phyloP scores from a whole-genome alignment of 2,329 filamentous ascomycete species.

The Daldinia sp. region DNA sequence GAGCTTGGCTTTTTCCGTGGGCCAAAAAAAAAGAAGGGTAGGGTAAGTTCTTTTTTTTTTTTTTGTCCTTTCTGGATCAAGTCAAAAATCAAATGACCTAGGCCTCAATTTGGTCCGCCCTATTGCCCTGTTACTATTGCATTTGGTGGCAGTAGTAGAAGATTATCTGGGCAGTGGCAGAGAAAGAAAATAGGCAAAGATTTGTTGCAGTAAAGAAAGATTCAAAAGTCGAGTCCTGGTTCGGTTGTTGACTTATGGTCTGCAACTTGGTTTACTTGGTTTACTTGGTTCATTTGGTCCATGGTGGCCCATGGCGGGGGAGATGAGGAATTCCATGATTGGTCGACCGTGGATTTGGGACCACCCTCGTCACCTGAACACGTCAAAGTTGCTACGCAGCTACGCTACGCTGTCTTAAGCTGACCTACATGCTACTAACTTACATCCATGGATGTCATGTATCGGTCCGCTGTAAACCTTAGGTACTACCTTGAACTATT shows the following conservation, averaged over 20 bases:
- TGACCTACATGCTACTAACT: not conserved
- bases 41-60: too few relatives aligned
- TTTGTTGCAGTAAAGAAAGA: conserved; percentile 21
- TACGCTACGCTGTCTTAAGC: conserved; percentile 18
- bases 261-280: too few relatives aligned
- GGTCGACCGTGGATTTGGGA: conserved; percentile 31
- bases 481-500: not conserved
- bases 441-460: not conserved
- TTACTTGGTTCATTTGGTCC: too few relatives aligned
- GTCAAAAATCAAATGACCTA: not conserved
- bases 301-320: conserved; percentile 25
- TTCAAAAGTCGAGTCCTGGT: conserved; percentile 30
- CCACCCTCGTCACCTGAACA: conserved; percentile 38
- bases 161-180: not conserved
- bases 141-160: not conserved
- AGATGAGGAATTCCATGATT: conserved; percentile 18
- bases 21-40: not conserved
- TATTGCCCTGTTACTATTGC: not conserved
- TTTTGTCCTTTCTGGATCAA: not conserved
- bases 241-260: conserved; percentile 23
- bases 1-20: not conserved
- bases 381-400: conserved; percentile 35
- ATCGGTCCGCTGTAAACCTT: not conserved
- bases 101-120: not conserved
- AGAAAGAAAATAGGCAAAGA: conserved; percentile 8